These are phyloP conservation scores for Blepharisma stoltei DNA, from an alignment of 73 alveolate species.

Conservation along the genomic window DNA sequence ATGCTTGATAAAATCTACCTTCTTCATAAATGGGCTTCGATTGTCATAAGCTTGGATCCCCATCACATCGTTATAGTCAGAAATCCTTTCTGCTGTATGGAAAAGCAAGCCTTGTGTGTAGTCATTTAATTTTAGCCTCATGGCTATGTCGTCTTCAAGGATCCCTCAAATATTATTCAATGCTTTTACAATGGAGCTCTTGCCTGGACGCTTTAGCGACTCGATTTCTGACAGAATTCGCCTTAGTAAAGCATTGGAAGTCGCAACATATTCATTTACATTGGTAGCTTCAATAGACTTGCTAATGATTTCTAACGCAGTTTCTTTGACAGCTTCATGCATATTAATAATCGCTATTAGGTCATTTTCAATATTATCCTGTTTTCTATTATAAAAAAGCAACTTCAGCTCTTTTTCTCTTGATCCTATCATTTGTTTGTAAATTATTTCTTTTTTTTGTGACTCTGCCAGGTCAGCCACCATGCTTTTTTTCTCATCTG, in stretches of 20 bases:
- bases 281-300: not conserved
- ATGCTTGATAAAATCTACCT: no score
- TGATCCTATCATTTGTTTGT: constrained; percentile 14
- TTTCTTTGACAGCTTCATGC: constrained; percentile 23
- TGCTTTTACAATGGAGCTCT: not conserved
- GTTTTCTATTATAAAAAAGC: not conserved
- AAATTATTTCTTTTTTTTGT: constrained; percentile 9
- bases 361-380: constrained; percentile 16
- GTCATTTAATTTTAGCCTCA: not conserved
- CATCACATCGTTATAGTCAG: not conserved
- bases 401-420: constrained; percentile 15
- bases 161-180: not conserved
- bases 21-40: no score
- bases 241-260: not conserved
- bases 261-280: not conserved
- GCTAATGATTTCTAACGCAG: not conserved
- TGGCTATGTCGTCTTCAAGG: not conserved
- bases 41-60: no score
- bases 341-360: not conserved
- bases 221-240: not conserved
- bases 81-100: not conserved
- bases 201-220: not conserved
- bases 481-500: not conserved
- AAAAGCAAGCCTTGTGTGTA: constrained; percentile 13
- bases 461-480: not conserved